A percentile compares a stretch with the other conserved stretches of the same genome.
Evolutionary conservation across 768 basidiomycete species (phyloP).

Genomic region (Cystofilobasidium bisporidii): DNA sequence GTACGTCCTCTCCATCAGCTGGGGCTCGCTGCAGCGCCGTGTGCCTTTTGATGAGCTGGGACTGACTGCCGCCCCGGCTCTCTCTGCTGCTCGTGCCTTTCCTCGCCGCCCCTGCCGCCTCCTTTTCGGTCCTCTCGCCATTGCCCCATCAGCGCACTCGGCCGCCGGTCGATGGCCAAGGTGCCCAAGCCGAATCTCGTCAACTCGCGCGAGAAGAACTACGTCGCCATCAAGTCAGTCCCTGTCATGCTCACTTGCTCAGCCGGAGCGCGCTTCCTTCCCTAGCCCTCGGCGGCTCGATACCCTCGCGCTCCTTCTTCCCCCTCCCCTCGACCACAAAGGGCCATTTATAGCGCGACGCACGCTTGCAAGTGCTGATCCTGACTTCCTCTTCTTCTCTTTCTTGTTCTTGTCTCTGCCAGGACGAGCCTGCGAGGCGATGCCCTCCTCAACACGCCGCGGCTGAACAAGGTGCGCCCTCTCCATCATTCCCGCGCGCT

Average conservation of each 20-base stretch:
- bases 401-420: neutral
- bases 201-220: slow-evolving; percentile 21
- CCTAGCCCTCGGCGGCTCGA: neutral
- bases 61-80: neutral
- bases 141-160: neutral
- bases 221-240: slow-evolving; percentile 21
- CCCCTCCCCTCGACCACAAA: neutral
- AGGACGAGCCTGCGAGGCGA: slow-evolving; percentile 49
- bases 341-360: neutral
- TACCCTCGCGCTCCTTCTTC: no score
- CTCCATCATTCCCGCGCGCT: neutral
- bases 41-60: neutral
- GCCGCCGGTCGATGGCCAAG: slow-evolving; percentile 8
- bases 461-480: slow-evolving; percentile 53
- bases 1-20: neutral
- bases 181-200: slow-evolving; percentile 11
- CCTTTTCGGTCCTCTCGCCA: neutral
- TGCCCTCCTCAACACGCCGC: slow-evolving; percentile 54
- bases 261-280: no score
- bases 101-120: neutral
- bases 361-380: neutral
- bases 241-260: neutral
- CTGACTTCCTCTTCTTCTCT: neutral
- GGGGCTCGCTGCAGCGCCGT: neutral
- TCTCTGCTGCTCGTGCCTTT: no score